phyloP scores from a whole-genome alignment of 2,329 filamentous ascomycete genomes.

The Bipolaris oryzae region DNA sequence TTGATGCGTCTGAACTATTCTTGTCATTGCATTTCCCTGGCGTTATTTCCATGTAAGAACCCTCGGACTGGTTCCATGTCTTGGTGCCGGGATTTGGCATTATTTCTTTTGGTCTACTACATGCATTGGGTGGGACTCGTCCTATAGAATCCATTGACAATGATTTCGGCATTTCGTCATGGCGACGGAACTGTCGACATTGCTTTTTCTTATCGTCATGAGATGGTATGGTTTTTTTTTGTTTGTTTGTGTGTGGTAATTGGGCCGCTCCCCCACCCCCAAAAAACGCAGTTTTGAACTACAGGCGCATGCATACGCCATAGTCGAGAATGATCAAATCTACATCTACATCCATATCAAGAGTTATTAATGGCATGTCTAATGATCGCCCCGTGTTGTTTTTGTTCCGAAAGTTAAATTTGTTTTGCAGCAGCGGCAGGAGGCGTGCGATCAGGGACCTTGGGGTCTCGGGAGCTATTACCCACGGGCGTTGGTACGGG shows the following conservation, averaged over 20 bases:
- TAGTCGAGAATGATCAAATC: not conserved
- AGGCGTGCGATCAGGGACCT: not conserved
- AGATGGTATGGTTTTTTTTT: not conserved
- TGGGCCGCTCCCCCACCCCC: not conserved
- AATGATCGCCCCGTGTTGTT: not conserved
- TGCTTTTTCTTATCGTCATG: not conserved
- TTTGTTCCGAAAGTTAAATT: not conserved
- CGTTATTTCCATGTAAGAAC: conserved; percentile 34
- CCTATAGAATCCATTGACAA: conserved; percentile 9
- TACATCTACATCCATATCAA: not conserved
- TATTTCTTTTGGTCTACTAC: conserved; percentile 6
- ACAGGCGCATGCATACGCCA: not conserved
- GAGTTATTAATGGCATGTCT: not conserved
- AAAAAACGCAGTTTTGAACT: not conserved
- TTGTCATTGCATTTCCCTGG: conserved; percentile 23
- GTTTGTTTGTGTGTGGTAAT: not conserved
- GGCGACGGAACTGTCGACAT: not conserved
- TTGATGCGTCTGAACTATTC: conserved; percentile 25
- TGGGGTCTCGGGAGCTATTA: not conserved
- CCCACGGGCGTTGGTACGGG: not conserved
- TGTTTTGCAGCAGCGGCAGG: not conserved
- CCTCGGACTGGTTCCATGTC: conserved; percentile 30
- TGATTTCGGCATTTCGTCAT: conserved; percentile 2
- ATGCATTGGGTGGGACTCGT: conserved; percentile 7
- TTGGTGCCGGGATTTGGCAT: conserved; percentile 6